A percentile compares a stretch with the other conserved stretches of the same genome.
phyloP scores from a whole-genome alignment of 2,329 filamentous ascomycete genomes.

The Didymella sp. region DNA sequence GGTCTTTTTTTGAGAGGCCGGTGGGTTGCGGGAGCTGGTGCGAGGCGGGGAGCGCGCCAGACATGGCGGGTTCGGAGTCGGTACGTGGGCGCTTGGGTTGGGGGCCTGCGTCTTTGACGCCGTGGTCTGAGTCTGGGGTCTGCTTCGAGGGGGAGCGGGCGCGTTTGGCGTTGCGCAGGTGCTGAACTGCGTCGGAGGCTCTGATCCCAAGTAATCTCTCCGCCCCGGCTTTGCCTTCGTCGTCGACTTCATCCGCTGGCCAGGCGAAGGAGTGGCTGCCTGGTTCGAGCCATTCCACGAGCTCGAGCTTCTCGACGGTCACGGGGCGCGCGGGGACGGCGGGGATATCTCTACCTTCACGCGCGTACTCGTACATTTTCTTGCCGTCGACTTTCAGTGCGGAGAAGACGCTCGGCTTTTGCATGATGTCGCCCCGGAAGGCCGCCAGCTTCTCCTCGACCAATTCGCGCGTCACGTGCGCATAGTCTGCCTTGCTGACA shows the following conservation, averaged over 20 bases:
- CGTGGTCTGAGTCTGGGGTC: slow-evolving; percentile 1
- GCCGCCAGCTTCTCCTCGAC: slow-evolving; percentile 77
- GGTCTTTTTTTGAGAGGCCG: too few relatives aligned
- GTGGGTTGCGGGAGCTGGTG: background rate
- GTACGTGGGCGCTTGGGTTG: slow-evolving; percentile 36
- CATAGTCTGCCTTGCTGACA: slow-evolving; percentile 74
- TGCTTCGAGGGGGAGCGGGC: slow-evolving; percentile 28
- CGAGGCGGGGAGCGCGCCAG: slow-evolving; percentile 38
- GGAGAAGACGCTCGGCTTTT: slow-evolving; percentile 91
- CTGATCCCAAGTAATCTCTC: slow-evolving; percentile 65
- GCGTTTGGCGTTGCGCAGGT: slow-evolving; percentile 39
- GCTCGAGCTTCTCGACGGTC: slow-evolving; percentile 76
- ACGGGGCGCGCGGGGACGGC: slow-evolving; percentile 84
- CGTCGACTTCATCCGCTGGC: slow-evolving; percentile 79
- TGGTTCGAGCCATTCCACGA: slow-evolving; percentile 83
- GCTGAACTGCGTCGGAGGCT: slow-evolving; percentile 39
- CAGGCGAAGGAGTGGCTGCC: slow-evolving; percentile 80
- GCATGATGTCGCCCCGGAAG: slow-evolving; percentile 84
- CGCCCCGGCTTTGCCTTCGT: slow-evolving; percentile 76
- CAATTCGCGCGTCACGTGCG: slow-evolving; percentile 78
- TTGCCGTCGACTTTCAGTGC: slow-evolving; percentile 94
- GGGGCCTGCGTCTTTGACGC: slow-evolving; percentile 21
- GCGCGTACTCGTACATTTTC: slow-evolving; percentile 92
- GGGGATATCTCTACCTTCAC: slow-evolving; percentile 86
- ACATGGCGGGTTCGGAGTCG: slow-evolving; percentile 43